Conservation (phyloP, 129 eudicot genomes). For the Pittosporum tobira region DNA sequence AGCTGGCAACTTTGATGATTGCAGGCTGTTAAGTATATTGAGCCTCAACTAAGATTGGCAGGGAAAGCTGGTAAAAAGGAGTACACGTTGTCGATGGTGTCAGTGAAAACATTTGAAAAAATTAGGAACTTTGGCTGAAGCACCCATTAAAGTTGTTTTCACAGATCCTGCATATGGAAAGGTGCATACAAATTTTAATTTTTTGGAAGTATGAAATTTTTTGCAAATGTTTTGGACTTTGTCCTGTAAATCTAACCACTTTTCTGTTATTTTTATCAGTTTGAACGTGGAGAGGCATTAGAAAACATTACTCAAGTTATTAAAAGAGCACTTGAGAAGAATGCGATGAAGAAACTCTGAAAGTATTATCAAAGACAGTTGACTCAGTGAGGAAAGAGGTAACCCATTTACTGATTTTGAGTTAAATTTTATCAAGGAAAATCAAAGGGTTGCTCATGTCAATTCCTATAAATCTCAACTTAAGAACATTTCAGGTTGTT, state of each 20-base stretch:
- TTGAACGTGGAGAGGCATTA: slow-evolving; percentile 93
- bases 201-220: neutral
- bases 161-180: slow-evolving; percentile 93
- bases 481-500: slow-evolving; percentile 41
- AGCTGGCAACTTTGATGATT: slow-evolving; percentile 13
- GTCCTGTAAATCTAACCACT: neutral
- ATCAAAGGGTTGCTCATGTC: neutral
- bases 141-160: slow-evolving; percentile 73
- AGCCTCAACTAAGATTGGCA: slow-evolving; percentile 87
- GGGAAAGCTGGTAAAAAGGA: slow-evolving; percentile 78
- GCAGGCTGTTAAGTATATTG: slow-evolving; percentile 89
- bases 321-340: slow-evolving; percentile 67
- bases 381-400: slow-evolving; percentile 93
- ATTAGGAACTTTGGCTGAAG: slow-evolving; percentile 64
- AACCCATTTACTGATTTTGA: neutral
- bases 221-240: neutral
- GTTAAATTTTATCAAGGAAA: neutral
- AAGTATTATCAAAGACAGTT: slow-evolving; percentile 63
- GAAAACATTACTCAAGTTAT: slow-evolving; percentile 74
- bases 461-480: neutral
- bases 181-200: slow-evolving; percentile 29
- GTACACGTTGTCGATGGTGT: slow-evolving; percentile 67
- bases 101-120: slow-evolving; percentile 58
- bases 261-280: slow-evolving; percentile 33
- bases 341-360: slow-evolving; percentile 76